Conservation (phyloP, 2,329 filamentous ascomycete species). For the Pseudocercospora fijiensis region DNA sequence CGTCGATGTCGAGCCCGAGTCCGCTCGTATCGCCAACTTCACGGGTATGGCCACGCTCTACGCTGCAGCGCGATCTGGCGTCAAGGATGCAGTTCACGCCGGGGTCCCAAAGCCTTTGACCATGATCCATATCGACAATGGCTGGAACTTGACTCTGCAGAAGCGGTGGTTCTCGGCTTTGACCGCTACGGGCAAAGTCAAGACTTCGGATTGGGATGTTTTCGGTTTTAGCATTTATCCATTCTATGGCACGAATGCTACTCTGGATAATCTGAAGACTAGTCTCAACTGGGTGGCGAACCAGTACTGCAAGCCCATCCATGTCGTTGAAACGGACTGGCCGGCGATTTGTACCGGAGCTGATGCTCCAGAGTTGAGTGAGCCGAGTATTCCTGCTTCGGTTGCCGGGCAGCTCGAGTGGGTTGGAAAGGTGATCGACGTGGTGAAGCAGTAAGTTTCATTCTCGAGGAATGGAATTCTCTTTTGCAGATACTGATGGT, state of each 20-base stretch:
- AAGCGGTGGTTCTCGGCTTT: conserved; percentile 36
- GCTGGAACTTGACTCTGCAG: conserved; percentile 36
- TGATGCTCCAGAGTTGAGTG: conserved; percentile 35
- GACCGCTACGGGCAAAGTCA: conserved; percentile 34
- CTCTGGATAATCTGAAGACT: conserved; percentile 31
- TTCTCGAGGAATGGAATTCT: neutral
- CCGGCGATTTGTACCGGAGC: conserved; percentile 32
- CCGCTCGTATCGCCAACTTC: conserved; percentile 38
- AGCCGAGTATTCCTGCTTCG: conserved; percentile 33
- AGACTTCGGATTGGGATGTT: conserved; percentile 34
- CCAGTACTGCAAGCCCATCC: conserved; percentile 37
- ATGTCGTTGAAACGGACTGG: conserved; percentile 39
- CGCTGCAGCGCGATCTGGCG: conserved; percentile 34
- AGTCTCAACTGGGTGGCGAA: conserved; percentile 31
- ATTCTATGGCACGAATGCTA: conserved; percentile 38
- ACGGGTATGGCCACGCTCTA: conserved; percentile 37
- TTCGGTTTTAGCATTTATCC: conserved; percentile 36
- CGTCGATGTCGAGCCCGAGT: conserved; percentile 39
- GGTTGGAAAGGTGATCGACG: conserved; percentile 32
- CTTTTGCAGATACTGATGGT: neutral
- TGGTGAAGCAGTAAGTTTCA: conserved; percentile 27
- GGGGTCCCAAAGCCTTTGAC: conserved; percentile 36
- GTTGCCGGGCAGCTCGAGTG: conserved; percentile 34
- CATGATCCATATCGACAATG: conserved; percentile 41
- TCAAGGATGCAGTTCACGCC: conserved; percentile 34